Percentiles rank a stretch among this genome's conserved stretches.
Evolutionary conservation across 306 rosid species (phyloP).

Genomic region (Purshia tridentata): DNA sequence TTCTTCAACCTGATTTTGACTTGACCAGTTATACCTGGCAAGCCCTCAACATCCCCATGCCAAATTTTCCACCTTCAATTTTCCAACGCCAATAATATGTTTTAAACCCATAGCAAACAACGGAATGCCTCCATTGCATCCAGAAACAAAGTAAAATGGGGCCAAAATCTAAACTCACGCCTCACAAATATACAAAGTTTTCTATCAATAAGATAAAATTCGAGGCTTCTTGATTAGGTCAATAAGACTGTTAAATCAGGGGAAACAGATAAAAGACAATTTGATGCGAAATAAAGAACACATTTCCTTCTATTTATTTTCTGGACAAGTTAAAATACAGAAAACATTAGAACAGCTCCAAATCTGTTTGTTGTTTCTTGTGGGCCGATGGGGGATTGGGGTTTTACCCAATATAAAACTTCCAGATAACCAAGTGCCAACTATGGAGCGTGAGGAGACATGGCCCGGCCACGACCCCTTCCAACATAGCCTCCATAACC

Average conservation of each 20-base stretch:
- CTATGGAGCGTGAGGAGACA: slow-evolving; percentile 42
- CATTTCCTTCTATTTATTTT: slow-evolving; percentile 37
- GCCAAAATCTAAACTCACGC: not conserved
- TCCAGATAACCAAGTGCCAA: slow-evolving; percentile 3
- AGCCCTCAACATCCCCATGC: not conserved
- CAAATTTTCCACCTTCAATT: not conserved
- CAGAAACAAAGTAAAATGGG: no score
- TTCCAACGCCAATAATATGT: not conserved
- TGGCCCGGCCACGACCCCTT: slow-evolving; percentile 75
- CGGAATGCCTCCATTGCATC: no score
- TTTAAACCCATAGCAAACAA: not conserved
- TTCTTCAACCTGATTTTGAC: no score
- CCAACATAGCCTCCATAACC: slow-evolving; percentile 61
- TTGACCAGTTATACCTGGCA: not conserved
- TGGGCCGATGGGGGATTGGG: slow-evolving; percentile 7
- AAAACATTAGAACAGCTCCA: slow-evolving; percentile 21
- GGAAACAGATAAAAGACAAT: slow-evolving; percentile 26
- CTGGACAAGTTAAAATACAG: slow-evolving; percentile 28
- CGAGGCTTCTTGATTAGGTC: slow-evolving; percentile 4
- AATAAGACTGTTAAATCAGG: not conserved
- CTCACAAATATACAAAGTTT: not conserved
- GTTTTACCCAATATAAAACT: slow-evolving; percentile 24
- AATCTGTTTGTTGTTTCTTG: slow-evolving; percentile 21
- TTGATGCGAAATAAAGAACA: slow-evolving; percentile 16
- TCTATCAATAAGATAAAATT: not conserved